Evolutionary conservation across 2,329 filamentous ascomycete genomes (phyloP), one percentile per base, ranked within the genome.

Genomic region (Scedosporium minutisporum): DNA sequence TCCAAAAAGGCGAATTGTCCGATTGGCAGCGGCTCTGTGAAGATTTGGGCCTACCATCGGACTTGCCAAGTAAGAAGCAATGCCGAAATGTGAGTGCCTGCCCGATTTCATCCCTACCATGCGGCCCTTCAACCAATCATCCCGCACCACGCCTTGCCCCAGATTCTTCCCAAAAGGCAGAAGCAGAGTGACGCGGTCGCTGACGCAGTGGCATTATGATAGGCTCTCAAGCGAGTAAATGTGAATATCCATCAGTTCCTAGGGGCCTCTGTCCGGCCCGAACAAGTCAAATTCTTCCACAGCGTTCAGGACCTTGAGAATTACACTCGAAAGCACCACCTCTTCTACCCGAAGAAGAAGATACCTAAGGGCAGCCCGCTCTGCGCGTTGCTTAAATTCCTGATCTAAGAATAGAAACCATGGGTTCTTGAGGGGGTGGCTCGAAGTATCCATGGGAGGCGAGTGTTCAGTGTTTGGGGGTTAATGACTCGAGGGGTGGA

Each of bases 221-320:
- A 61, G 60, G 46, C 73, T 3, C 68, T 82, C 1, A 67, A 67
- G n/a, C 65, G 58, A 0, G 69, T 81, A 4, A 75, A 76, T 68
- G 73, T 83, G 63, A 83, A 83, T 63, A 82, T 83, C 44, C 65
- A 64, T 29, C 80, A 83, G 67, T 78, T 83, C 63, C 68, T 83
- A 6, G 65, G 70, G 0, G 75, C 73, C 9, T 62, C 74, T 25
- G 62, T 67, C 5, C 65, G 63, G 12, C 71, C 69, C 1, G 57
- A 64, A 0, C 62, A 58, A 0, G 71, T 78, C 2, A 64, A 16
- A 1, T 69, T 68, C 38, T 81, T 80, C 65, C 6, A 18, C 1
- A 76, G 44, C 62, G 63, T 71, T 21, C 2, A 6, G 0, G 66
- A 68, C 3, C 74, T 83, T 3, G 64, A 71, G 0, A 4, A 59